Percentiles rank a stretch among this genome's conserved stretches.
Conservation (phyloP, 208 protist species). For the Acanthamoeba healyi region DNA sequence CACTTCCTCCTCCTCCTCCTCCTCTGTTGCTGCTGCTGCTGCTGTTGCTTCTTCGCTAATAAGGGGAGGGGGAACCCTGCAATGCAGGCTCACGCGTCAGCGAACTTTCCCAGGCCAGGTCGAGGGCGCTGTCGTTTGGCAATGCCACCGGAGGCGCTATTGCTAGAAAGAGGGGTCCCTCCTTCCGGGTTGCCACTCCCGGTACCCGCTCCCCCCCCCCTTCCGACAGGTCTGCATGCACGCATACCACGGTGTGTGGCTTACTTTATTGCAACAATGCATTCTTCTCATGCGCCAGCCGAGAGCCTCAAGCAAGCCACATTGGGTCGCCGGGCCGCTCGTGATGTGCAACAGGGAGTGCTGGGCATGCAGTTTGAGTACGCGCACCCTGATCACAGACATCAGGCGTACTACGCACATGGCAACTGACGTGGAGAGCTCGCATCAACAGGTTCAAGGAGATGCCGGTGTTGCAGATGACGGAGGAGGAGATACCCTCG, state of each 20-base stretch:
- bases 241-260: no score
- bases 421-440: neutral
- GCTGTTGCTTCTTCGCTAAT: neutral
- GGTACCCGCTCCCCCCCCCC: no score
- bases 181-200: neutral
- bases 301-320: neutral
- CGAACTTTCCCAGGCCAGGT: neutral
- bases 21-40: neutral
- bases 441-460: neutral
- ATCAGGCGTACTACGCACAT: no score
- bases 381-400: no score
- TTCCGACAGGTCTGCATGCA: no score
- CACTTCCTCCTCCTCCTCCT: no score
- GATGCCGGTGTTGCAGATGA: conserved; percentile 41
- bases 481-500: conserved; percentile 50
- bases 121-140: neutral
- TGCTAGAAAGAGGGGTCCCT: neutral
- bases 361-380: neutral
- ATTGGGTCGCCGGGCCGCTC: neutral
- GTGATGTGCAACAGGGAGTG: neutral
- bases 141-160: neutral
- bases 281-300: neutral
- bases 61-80: no score
- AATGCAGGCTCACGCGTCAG: neutral
- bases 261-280: neutral